Conservation (phyloP, 306 rosid genomes). For the Pyrus betulifolia region DNA sequence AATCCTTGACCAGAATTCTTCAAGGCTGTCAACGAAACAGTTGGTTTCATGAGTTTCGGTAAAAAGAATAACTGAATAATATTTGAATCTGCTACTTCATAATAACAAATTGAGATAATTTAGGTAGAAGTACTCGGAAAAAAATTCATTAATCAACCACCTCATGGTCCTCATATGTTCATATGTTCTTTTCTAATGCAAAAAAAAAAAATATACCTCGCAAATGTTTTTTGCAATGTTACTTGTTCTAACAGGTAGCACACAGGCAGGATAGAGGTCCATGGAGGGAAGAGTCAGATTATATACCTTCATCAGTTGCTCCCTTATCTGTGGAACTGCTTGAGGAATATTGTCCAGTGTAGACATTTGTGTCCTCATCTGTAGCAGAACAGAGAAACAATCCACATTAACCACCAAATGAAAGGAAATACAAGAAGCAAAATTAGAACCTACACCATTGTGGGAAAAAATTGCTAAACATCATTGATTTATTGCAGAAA, state of each 20-base stretch:
- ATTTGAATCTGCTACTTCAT: neutral
- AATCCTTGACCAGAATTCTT: slow-evolving; percentile 49
- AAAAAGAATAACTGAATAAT: neutral
- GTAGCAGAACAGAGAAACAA: slow-evolving; percentile 26
- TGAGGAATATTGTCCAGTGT: slow-evolving; percentile 33
- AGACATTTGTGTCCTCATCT: slow-evolving; percentile 65
- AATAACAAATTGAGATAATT: neutral
- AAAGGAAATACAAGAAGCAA: neutral
- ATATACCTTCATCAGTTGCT: slow-evolving; percentile 66
- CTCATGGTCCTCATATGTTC: too few relatives aligned
- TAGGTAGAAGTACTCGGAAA: neutral
- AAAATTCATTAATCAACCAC: neutral
- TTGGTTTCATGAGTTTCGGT: neutral
- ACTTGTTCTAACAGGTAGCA: neutral
- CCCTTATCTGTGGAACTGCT: slow-evolving; percentile 35
- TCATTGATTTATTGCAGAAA: neutral
- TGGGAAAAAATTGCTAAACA: neutral
- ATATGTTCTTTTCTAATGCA: neutral
- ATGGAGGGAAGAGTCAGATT: slow-evolving; percentile 11
- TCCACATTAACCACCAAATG: slow-evolving; percentile 1
- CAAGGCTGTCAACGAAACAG: slow-evolving; percentile 35
- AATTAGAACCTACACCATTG: neutral
- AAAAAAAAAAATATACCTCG: neutral
- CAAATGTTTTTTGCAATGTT: neutral
- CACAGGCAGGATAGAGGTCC: neutral